Evolutionary conservation across 2,329 filamentous ascomycete species (phyloP).

Genomic region (Magnaporthiopsis incrustans): DNA sequence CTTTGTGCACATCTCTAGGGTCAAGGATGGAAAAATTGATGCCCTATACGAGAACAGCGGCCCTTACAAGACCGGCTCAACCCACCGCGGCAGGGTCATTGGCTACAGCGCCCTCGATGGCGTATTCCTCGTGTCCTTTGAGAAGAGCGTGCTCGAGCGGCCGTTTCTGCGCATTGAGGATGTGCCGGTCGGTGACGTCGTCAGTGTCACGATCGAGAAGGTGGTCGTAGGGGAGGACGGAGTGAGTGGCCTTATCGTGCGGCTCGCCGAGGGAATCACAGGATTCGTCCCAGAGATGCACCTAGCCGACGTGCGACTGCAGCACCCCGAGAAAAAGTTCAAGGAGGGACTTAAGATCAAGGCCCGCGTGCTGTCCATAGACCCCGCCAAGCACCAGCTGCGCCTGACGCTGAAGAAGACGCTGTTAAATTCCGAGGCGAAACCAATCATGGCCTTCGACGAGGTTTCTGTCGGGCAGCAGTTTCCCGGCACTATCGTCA

Average conservation of each 20-base stretch:
- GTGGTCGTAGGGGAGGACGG: constrained; percentile 72
- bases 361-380: constrained; percentile 73
- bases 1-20: constrained; percentile 89
- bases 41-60: constrained; percentile 69
- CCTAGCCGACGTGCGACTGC: constrained; percentile 76
- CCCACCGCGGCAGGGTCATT: constrained; percentile 73
- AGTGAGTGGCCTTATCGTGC: constrained; percentile 72
- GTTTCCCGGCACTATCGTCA: constrained; percentile 79
- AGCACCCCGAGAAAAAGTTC: constrained; percentile 96
- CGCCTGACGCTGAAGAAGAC: constrained; percentile 91
- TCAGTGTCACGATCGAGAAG: constrained; percentile 79
- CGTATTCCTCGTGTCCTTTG: constrained; percentile 75
- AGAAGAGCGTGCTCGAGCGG: constrained; percentile 75
- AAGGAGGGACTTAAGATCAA: constrained; percentile 78
- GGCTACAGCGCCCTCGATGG: constrained; percentile 85
- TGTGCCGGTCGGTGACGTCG: constrained; percentile 69
- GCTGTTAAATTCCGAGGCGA: constrained; percentile 77
- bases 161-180: constrained; percentile 89
- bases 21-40: constrained; percentile 87
- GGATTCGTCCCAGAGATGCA: constrained; percentile 87
- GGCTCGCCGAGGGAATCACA: constrained; percentile 76
- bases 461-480: constrained; percentile 67
- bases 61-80: constrained; percentile 67
- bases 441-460: constrained; percentile 72
- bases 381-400: constrained; percentile 68